Conservation (phyloP, 2,329 filamentous ascomycete genomes). For the Aspergillus sp. region DNA sequence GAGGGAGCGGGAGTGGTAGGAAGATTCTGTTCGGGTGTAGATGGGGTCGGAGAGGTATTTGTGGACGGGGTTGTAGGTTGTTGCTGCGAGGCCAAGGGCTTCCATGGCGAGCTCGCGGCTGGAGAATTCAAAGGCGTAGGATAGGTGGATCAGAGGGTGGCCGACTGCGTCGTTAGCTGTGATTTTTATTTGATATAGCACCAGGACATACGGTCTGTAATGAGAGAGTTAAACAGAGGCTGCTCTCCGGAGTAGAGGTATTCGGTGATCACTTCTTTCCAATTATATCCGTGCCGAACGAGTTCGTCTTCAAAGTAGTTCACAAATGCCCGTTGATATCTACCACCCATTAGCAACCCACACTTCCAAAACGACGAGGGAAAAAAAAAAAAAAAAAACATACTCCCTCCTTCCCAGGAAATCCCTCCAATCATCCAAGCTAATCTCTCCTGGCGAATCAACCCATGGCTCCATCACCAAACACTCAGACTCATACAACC, state of each 20-base stretch:
- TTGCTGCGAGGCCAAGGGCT: slow-evolving; percentile 63
- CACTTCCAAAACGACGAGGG: too few species aligned
- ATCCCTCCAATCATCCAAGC: slow-evolving; percentile 76
- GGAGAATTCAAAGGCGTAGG: slow-evolving; percentile 85
- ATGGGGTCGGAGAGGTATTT: slow-evolving; percentile 63
- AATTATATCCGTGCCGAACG: slow-evolving; percentile 70
- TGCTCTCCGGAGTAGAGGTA: slow-evolving; percentile 63
- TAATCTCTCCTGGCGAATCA: slow-evolving; percentile 78
- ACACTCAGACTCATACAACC: slow-evolving; percentile 71
- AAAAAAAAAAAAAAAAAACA: slow-evolving; percentile 11
- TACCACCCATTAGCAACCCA: slow-evolving; percentile 18
- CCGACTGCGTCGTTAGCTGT: slow-evolving; percentile 54
- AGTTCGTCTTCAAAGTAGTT: slow-evolving; percentile 95
- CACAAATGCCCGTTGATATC: slow-evolving; percentile 81
- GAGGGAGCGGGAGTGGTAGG: slow-evolving; percentile 56
- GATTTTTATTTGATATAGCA: neutral
- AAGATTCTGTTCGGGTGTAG: slow-evolving; percentile 57
- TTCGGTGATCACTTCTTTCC: slow-evolving; percentile 68
- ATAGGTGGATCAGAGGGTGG: slow-evolving; percentile 88
- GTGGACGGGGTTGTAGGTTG: slow-evolving; percentile 52
- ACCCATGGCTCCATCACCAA: slow-evolving; percentile 70
- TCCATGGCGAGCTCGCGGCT: slow-evolving; percentile 84
- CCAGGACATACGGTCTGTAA: slow-evolving; percentile 62
- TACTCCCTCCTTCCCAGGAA: slow-evolving; percentile 68
- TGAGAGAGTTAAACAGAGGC: slow-evolving; percentile 73